Conservation (phyloP, 2,329 filamentous ascomycete species). For the Arthroderma sp. region DNA sequence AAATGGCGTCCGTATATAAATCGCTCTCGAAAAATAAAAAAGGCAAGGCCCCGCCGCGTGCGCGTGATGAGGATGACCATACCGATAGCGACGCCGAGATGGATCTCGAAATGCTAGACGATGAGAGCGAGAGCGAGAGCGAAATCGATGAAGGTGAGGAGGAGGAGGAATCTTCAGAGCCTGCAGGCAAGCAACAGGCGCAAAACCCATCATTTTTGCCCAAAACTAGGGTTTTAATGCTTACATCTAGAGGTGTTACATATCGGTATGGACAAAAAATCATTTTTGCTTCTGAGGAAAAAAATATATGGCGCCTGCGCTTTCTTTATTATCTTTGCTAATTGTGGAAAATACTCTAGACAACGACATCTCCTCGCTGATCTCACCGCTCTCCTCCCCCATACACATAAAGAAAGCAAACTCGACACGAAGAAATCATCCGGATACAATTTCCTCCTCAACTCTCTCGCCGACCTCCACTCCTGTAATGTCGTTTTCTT, state of each 20-base stretch:
- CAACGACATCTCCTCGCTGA: slow-evolving; percentile 90
- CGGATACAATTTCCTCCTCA: slow-evolving; percentile 57
- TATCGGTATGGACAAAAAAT: slow-evolving; percentile 47
- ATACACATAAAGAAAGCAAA: slow-evolving; percentile 88
- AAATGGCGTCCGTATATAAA: slow-evolving; percentile 46
- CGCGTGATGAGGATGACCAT: slow-evolving; percentile 5
- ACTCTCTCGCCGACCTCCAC: slow-evolving; percentile 64
- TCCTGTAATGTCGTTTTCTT: slow-evolving; percentile 93
- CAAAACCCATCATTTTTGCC: slow-evolving; percentile 19
- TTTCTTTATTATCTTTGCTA: slow-evolving; percentile 9
- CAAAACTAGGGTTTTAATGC: slow-evolving; percentile 60
- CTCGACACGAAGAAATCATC: slow-evolving; percentile 72
- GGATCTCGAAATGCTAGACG: slow-evolving; percentile 10
- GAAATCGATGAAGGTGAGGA: slow-evolving; percentile 51
- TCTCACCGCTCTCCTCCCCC: slow-evolving; percentile 74
- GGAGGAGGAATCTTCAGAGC: slow-evolving; percentile 14
- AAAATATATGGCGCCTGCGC: background rate
- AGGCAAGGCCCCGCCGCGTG: background rate
- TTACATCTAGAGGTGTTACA: slow-evolving; percentile 86
- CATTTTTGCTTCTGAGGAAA: background rate
- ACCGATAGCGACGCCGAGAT: slow-evolving; percentile 9
- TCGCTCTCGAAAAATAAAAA: slow-evolving; percentile 31
- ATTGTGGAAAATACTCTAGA: slow-evolving; percentile 33
- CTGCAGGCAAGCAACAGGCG: slow-evolving; percentile 9
- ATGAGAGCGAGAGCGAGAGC: slow-evolving; percentile 18